Base-by-base conservation (phyloP, 2,329 filamentous ascomycete species). In the Paracoccidioides brasiliensis region DNA sequence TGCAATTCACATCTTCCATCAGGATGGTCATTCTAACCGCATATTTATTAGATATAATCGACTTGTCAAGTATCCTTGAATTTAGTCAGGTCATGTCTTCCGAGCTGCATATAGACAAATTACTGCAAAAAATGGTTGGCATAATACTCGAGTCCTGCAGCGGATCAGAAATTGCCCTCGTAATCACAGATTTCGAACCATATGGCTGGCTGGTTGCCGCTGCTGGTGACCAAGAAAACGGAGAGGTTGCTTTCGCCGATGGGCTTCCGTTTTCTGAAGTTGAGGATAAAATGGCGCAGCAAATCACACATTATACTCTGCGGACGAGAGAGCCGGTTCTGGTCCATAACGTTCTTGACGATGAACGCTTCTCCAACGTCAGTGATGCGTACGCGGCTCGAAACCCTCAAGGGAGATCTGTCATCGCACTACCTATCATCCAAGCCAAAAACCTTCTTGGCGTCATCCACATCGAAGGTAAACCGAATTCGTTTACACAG, bases 81-180 rank as follows among this genome's bases (percentile, higher is more conserved):
- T 83, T 80, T 32, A 83, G 79, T 54, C 81, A 84, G 64, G 75
- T 84, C 5, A 76, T 85, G 60, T 84, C 81, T 5, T 83, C 80
- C 12, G 81, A 84, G 62, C 72, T 85, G 14, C 77, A 83, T 58
- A 79, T 84, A 44, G 81, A 84, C 57, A 79, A 78, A 52, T 72
- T 85, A 3, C 71, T 84, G 55, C 75, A 76, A 2, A 83, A 83
- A 66, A 82, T 85, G 75, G 79, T 80, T 14, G 78, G 79, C 55
- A 83, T 84, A 58, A 82, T 84, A 37, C 67, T 84, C 5, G 81
- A 84, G 61, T 81, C 80, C 0, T 83, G 81, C 14, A 81, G 80
- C 28, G 75, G 75, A 0, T 81, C 80, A 3, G 80, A 81, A 41
- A 73, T 81, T 33, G 80, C 78, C 35, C 80, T 79, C 0, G 79